A percentile compares a stretch with the other conserved stretches of the same genome.
Evolutionary conservation across 1,284 basidiomycete genomes (phyloP).

Genomic region (Moesziomyces sp.): DNA sequence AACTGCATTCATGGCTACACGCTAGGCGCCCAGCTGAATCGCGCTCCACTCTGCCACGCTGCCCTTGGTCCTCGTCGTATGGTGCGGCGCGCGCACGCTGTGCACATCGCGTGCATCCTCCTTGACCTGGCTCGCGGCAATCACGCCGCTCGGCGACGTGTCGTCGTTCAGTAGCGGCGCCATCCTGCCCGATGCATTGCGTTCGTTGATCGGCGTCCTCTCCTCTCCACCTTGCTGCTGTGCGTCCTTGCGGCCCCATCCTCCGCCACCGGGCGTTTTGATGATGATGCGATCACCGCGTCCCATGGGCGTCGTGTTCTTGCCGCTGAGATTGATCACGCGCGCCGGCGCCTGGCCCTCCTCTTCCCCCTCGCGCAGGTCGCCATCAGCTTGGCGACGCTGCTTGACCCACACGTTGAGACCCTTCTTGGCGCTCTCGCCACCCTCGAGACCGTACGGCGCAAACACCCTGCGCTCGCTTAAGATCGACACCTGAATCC

Average conservation of each 20-base stretch:
- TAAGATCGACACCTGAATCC: constrained; percentile 85
- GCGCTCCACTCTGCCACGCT: constrained; percentile 57
- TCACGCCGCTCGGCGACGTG: constrained; percentile 25
- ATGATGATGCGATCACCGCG: constrained; percentile 83
- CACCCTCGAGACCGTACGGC: constrained; percentile 91
- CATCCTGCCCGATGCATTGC: constrained; percentile 45
- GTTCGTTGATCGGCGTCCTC: constrained; percentile 33
- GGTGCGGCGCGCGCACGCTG: constrained; percentile 20
- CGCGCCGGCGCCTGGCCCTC: constrained; percentile 69
- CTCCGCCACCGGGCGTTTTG: constrained; percentile 92
- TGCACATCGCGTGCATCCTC: constrained; percentile 16
- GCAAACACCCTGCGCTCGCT: constrained; percentile 87
- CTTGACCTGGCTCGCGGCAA: constrained; percentile 19
- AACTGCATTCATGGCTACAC: neutral
- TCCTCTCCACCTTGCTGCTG: constrained; percentile 3
- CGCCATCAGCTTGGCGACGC: constrained; percentile 77
- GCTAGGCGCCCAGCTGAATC: constrained; percentile 50
- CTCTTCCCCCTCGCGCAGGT: constrained; percentile 68
- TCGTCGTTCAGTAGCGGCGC: constrained; percentile 40
- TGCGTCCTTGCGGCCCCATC: constrained; percentile 75
- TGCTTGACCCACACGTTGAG: constrained; percentile 90
- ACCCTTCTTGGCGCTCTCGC: constrained; percentile 79
- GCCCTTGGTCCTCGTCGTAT: constrained; percentile 44
- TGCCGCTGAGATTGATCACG: constrained; percentile 88
- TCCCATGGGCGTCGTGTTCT: constrained; percentile 84